Percentiles rank a stretch among this genome's conserved stretches.
These are phyloP conservation scores for Botryosphaeria agaves DNA, from an alignment of 2,329 filamentous ascomycete genomes.

Conservation along the genomic window DNA sequence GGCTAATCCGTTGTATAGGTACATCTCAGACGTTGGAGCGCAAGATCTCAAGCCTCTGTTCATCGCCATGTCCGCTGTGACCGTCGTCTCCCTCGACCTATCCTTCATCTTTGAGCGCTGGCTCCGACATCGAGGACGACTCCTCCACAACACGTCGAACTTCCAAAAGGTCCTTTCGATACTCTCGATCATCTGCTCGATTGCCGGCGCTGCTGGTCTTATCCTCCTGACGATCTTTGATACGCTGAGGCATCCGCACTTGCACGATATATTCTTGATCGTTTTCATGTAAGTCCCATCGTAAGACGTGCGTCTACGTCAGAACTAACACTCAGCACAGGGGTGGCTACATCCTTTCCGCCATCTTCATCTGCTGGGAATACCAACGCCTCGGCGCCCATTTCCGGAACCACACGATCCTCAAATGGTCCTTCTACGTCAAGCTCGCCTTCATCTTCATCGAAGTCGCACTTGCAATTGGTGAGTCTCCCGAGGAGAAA, in stretches of 20 bases:
- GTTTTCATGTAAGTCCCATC: constrained; percentile 51
- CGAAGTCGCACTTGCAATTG: constrained; percentile 53
- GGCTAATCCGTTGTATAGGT: constrained; percentile 5
- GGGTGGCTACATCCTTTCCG: constrained; percentile 65
- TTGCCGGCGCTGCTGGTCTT: constrained; percentile 62
- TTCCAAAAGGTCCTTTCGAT: constrained; percentile 45
- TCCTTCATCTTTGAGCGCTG: constrained; percentile 69
- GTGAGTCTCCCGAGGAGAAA: constrained; percentile 9
- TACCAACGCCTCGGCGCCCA: constrained; percentile 72
- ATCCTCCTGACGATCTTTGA: constrained; percentile 79
- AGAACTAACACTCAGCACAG: constrained; percentile 6
- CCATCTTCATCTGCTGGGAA: constrained; percentile 78
- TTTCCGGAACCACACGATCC: constrained; percentile 56
- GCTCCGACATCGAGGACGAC: constrained; percentile 64
- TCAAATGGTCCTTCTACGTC: constrained; percentile 68
- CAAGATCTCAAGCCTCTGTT: constrained; percentile 57
- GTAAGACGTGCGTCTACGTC: background rate
- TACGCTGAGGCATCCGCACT: constrained; percentile 44
- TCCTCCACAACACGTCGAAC: constrained; percentile 53
- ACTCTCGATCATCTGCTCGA: constrained; percentile 48
- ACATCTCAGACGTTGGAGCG: constrained; percentile 37
- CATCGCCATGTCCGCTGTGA: constrained; percentile 52
- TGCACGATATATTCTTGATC: constrained; percentile 62
- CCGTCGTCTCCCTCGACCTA: constrained; percentile 64
- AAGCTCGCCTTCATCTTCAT: constrained; percentile 74